Conservation (phyloP, 345 rosid species). For the Diplotaxis tenuifolia region DNA sequence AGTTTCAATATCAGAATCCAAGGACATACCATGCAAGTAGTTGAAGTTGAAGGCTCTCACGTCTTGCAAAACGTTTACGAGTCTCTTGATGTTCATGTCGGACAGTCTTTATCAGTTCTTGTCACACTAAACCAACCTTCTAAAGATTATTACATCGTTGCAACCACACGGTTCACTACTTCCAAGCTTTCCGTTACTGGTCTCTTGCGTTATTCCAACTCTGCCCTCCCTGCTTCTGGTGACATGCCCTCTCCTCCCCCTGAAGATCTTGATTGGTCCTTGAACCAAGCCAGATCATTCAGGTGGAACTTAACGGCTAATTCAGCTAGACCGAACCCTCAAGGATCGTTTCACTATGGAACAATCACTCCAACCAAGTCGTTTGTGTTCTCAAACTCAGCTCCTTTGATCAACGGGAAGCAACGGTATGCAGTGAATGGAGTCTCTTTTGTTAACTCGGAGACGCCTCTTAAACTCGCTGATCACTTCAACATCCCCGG, state of each 20-base stretch:
- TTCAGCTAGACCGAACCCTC: slow-evolving; percentile 98
- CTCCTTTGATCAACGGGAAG: slow-evolving; percentile 73
- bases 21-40: slow-evolving; percentile 70
- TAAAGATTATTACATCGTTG: slow-evolving; percentile 80
- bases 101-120: slow-evolving; percentile 76
- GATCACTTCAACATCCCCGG: slow-evolving; percentile 71
- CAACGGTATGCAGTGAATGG: slow-evolving; percentile 74
- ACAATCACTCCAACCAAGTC: slow-evolving; percentile 51
- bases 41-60: slow-evolving; percentile 94
- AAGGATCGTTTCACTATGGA: slow-evolving; percentile 92
- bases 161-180: slow-evolving; percentile 58
- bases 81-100: slow-evolving; percentile 86
- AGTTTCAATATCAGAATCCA: slow-evolving; percentile 84
- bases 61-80: slow-evolving; percentile 65
- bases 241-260: slow-evolving; percentile 58
- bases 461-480: slow-evolving; percentile 87
- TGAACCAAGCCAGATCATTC: slow-evolving; percentile 76
- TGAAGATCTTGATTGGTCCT: slow-evolving; percentile 56
- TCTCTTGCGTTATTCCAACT: slow-evolving; percentile 65
- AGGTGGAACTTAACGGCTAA: slow-evolving; percentile 82
- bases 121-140: slow-evolving; percentile 72
- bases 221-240: slow-evolving; percentile 60
- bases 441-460: slow-evolving; percentile 69
- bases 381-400: slow-evolving; percentile 65
- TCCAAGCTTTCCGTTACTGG: slow-evolving; percentile 50